These are phyloP conservation scores for Sporisorium scitamineum DNA, from an alignment of 1,284 basidiomycete species.

Conservation along the genomic window DNA sequence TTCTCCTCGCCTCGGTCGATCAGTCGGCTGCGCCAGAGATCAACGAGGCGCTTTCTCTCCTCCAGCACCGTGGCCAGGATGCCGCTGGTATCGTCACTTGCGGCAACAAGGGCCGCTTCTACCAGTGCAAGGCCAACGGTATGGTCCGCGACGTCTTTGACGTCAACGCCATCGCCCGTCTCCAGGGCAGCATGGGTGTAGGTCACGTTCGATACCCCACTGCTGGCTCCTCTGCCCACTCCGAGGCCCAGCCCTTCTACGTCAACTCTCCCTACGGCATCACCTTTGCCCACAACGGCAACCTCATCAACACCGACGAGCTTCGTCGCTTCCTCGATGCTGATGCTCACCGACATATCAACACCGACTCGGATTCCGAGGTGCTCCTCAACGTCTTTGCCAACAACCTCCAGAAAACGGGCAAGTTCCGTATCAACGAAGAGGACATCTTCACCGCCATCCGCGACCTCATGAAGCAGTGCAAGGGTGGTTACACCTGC, in stretches of 20 bases:
- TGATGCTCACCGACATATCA: conserved; percentile 97
- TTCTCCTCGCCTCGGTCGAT: conserved; percentile 60
- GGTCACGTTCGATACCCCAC: conserved; percentile 91
- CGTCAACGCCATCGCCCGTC: conserved; percentile 78
- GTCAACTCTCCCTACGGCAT: conserved; percentile 99
- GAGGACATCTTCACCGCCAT: conserved; percentile 98
- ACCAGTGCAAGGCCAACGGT: conserved; percentile 99
- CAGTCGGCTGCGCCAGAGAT: conserved; percentile 63
- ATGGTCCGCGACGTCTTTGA: conserved; percentile 99
- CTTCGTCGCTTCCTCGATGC: conserved; percentile 94
- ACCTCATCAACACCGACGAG: conserved; percentile 91
- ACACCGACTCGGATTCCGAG: conserved; percentile 98
- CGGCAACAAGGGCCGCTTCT: conserved; percentile 92
- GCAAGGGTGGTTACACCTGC: conserved; percentile 94
- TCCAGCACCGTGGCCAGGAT: conserved; percentile 81
- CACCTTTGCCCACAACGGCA: conserved; percentile 98
- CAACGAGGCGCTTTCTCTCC: conserved; percentile 68
- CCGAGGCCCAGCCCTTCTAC: conserved; percentile 99
- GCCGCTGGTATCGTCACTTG: conserved; percentile 98
- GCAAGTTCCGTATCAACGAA: conserved; percentile 99
- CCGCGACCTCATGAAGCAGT: conserved; percentile 86
- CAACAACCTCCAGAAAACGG: conserved; percentile 96
- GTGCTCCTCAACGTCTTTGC: conserved; percentile 97
- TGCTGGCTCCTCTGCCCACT: conserved; percentile 92
- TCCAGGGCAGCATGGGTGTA: conserved; percentile 95